Conservation (phyloP, 2,329 filamentous ascomycete species). For the Cordyceps javanica region DNA sequence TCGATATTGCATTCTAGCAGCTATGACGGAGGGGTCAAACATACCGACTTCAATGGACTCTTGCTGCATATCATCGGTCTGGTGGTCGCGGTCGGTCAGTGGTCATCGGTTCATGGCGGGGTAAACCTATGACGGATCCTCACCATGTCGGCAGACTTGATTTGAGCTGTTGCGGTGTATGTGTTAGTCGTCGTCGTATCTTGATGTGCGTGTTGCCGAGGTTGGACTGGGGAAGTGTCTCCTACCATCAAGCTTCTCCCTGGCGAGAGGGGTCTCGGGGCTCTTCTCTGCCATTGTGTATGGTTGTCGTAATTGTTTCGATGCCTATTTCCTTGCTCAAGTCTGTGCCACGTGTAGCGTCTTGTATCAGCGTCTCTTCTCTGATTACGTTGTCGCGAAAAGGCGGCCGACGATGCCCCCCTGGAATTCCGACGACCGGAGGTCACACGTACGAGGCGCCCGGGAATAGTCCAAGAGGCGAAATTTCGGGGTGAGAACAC, state of each 20-base stretch:
- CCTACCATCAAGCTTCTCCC: conserved; percentile 73
- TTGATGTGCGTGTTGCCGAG: neutral
- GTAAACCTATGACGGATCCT: conserved; percentile 26
- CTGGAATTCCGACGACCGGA: neutral
- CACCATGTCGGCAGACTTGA: conserved; percentile 99
- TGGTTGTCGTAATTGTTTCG: neutral
- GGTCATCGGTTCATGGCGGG: conserved; percentile 12
- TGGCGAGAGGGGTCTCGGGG: conserved; percentile 42
- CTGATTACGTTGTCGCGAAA: neutral
- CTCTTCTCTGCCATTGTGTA: conserved; percentile 34
- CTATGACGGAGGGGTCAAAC: neutral
- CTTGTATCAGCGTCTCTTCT: neutral
- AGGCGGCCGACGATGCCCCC: neutral
- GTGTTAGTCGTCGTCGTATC: conserved; percentile 3
- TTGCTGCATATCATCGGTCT: conserved; percentile 97
- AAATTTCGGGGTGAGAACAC: too few relatives aligned
- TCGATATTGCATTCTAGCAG: neutral
- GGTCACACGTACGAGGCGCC: neutral
- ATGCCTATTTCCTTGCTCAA: neutral
- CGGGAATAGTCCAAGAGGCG: too few relatives aligned
- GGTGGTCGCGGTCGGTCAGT: conserved; percentile 26
- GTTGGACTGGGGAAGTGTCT: neutral
- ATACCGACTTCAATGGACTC: conserved; percentile 93
- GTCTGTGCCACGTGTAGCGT: neutral
- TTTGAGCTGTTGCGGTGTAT: conserved; percentile 63